phyloP scores from a whole-genome alignment of 148 eudicot species.

The Vaccinium vitisidaea region DNA sequence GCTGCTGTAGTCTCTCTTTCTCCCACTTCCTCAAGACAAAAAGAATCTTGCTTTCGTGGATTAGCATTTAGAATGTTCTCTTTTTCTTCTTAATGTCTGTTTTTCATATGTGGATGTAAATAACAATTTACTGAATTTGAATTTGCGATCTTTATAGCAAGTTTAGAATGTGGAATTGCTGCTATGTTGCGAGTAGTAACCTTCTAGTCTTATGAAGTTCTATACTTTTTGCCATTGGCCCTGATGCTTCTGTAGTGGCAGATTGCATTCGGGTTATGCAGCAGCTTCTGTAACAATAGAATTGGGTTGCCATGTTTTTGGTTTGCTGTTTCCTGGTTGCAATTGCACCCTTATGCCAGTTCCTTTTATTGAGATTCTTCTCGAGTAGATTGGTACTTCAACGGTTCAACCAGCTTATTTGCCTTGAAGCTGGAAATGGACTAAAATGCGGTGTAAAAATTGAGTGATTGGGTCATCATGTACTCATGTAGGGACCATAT shows the following conservation, averaged over 20 bases:
- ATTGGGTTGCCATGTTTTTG: background rate
- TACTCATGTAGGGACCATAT: too few species aligned
- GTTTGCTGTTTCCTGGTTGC: background rate
- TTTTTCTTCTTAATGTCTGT: background rate
- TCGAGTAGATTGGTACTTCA: too few species aligned
- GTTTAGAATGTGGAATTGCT: background rate
- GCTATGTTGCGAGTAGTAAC: background rate
- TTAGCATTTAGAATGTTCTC: background rate
- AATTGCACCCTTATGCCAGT: background rate
- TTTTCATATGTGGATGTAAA: background rate
- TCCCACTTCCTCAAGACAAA: background rate
- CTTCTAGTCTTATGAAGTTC: background rate
- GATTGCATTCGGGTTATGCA: background rate
- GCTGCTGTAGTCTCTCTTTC: background rate
- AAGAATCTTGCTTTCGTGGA: conserved; percentile 3
- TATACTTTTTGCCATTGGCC: background rate
- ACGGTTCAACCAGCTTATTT: too few species aligned
- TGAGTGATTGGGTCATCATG: too few species aligned
- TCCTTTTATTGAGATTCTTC: too few species aligned
- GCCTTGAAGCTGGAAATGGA: too few species aligned
- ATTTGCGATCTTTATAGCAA: too few species aligned
- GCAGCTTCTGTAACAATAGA: background rate
- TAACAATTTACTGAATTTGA: conserved; percentile 17
- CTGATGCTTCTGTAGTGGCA: background rate
- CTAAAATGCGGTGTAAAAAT: too few species aligned